Evolutionary conservation across 2,329 filamentous ascomycete genomes (phyloP), one percentile per base, ranked within the genome.

Genomic region (Monilinia fructicola): DNA sequence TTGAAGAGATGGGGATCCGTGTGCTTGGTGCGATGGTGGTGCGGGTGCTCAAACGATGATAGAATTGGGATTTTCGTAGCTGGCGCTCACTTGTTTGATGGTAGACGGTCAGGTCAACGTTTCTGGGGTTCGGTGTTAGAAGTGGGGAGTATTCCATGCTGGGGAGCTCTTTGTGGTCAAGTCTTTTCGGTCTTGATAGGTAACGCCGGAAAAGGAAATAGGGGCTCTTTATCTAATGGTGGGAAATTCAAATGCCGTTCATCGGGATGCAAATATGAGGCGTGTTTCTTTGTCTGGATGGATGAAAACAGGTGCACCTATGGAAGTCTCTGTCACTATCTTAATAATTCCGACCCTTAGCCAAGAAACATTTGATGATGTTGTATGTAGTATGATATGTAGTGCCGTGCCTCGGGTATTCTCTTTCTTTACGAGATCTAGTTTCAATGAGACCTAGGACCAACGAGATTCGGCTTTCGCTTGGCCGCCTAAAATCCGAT

Each of bases 151-250:
- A 35, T 35, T 16, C 31, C 16, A 46, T 59, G 28, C n/a, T 59
- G 10, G n/a, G 11, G 4, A 31, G 26, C 26, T 46, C 40, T 46
- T 58, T 31, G 35, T 59, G 18, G 10, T n/a, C 16, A 14, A 1
- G 31, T 59, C 28, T 59, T 42, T 31, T 59, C 10, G 26, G 10
- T 10, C 5, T 46, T 56, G 5, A 35, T 31, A 12, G 16, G 2
- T 46, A 2, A 16, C 44, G 56, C 56, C 56, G 56, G 56, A 59
- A 59, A n/a, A n/a, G 56, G 56, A 48, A 46, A 48, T 59, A 46
- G 12, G 21, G 28, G 6, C 18, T 48, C 56, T 48, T 59, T 23
- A 35, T 59, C 35, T 44, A 7, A 46, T 46, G 2, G n/a, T 31
- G 4, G n/a, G 21, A 42, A 9, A 46, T 31, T n/a, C 26, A n/a